phyloP scores from a whole-genome alignment of 768 basidiomycete species.

The Naganishia onofrii region DNA sequence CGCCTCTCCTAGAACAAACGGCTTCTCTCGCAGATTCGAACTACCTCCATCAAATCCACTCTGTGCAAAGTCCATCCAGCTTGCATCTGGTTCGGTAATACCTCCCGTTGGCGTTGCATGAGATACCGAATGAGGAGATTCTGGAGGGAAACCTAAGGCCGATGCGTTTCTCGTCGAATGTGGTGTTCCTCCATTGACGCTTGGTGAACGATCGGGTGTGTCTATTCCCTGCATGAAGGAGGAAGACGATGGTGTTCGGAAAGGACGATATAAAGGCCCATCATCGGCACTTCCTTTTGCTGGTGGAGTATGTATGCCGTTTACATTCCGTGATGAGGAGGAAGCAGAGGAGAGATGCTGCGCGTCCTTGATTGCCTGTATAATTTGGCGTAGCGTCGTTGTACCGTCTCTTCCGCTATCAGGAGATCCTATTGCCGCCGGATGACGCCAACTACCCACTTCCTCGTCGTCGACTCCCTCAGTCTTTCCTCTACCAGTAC shows the following conservation, averaged over 20 bases:
- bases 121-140: not conserved
- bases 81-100: not conserved
- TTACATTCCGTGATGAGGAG: not conserved
- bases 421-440: not conserved
- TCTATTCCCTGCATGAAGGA: constrained; percentile 9
- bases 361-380: not conserved
- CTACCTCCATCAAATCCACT: not conserved
- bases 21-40: not conserved
- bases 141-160: not conserved
- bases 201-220: not conserved
- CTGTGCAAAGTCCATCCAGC: constrained; percentile 17
- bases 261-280: constrained; percentile 4
- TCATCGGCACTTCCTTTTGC: not conserved
- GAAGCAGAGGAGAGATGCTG: not conserved
- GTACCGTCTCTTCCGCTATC: not conserved
- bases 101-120: not conserved
- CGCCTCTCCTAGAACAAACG: constrained; percentile 15
- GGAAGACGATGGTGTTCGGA: constrained; percentile 17
- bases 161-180: not conserved
- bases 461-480: not conserved
- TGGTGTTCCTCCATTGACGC: not conserved
- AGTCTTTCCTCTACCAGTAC: not conserved
- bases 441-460: not conserved
- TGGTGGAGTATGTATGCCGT: not conserved
- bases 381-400: not conserved